These are phyloP conservation scores for Mortierella claussenii DNA, from an alignment of 192 early-diverging fungal species.

Conservation along the genomic window DNA sequence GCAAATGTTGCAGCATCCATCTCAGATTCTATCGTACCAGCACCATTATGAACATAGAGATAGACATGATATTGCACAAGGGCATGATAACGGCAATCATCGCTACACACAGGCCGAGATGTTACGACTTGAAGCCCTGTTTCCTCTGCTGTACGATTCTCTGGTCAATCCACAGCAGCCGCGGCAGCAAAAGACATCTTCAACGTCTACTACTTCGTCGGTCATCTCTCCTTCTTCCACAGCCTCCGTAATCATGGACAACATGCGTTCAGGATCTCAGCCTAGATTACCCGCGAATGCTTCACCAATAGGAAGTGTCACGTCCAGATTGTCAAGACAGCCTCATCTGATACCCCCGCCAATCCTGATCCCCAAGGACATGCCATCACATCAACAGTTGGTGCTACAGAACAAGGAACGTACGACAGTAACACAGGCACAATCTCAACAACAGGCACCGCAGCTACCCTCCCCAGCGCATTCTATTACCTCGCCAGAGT, in stretches of 20 bases:
- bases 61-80: neutral
- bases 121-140: constrained; percentile 23
- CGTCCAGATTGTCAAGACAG: constrained; percentile 6
- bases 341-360: constrained; percentile 18
- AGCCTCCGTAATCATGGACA: too few species aligned
- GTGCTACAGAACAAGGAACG: neutral
- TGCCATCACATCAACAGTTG: constrained; percentile 3
- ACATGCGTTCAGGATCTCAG: too few species aligned
- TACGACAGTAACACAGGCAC: neutral
- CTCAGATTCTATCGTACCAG: too few species aligned
- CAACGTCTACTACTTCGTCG: neutral
- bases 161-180: neutral
- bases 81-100: neutral
- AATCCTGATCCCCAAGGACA: constrained; percentile 22
- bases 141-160: constrained; percentile 27
- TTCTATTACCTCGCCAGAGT: constrained; percentile 28
- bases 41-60: constrained; percentile 6
- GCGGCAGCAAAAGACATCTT: too few species aligned
- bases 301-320: neutral
- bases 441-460: neutral
- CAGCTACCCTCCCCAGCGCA: constrained; percentile 10
- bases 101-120: constrained; percentile 20
- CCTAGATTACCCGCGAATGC: too few species aligned
- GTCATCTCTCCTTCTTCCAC: neutral
- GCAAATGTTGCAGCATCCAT: too few species aligned